These are phyloP conservation scores for Heimioporus punctisporus DNA, from an alignment of 1,284 basidiomycete genomes.

Conservation along the genomic window DNA sequence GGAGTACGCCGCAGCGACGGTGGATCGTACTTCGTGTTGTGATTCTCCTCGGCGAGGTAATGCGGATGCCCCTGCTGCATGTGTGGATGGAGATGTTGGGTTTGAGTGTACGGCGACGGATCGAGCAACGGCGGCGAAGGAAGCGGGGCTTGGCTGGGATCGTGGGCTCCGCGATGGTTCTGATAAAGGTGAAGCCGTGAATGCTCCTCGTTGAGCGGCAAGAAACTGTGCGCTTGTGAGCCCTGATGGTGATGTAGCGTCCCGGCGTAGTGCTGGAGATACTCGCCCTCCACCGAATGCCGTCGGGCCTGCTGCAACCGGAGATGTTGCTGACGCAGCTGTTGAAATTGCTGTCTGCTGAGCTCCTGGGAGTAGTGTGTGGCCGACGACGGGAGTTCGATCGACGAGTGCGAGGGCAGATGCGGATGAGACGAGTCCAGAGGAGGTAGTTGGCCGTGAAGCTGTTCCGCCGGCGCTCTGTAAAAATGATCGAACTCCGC, in stretches of 20 bases:
- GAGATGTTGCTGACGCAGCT: slow-evolving; percentile 36
- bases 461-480: slow-evolving; percentile 29
- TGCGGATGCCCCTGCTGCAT: slow-evolving; percentile 27
- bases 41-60: slow-evolving; percentile 34
- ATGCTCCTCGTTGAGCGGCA: slow-evolving; percentile 27
- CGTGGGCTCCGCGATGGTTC: slow-evolving; percentile 36
- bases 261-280: slow-evolving; percentile 32
- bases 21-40: slow-evolving; percentile 35
- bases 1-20: slow-evolving; percentile 32
- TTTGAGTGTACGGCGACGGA: slow-evolving; percentile 28
- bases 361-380: slow-evolving; percentile 45
- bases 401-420: slow-evolving; percentile 51
- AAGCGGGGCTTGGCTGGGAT: slow-evolving; percentile 22
- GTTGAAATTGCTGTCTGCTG: slow-evolving; percentile 43
- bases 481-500: slow-evolving; percentile 41
- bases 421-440: slow-evolving; percentile 49
- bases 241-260: slow-evolving; percentile 28
- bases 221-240: slow-evolving; percentile 22
- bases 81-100: slow-evolving; percentile 33
- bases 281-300: slow-evolving; percentile 33
- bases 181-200: slow-evolving; percentile 35
- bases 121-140: slow-evolving; percentile 36
- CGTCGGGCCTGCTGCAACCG: slow-evolving; percentile 29
- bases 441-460: slow-evolving; percentile 50
- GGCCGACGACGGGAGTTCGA: slow-evolving; percentile 28